Percentiles rank a stretch among this genome's conserved stretches.
Evolutionary conservation across 257 asterid genomes (phyloP).

Genomic region (Solanum microdontum): DNA sequence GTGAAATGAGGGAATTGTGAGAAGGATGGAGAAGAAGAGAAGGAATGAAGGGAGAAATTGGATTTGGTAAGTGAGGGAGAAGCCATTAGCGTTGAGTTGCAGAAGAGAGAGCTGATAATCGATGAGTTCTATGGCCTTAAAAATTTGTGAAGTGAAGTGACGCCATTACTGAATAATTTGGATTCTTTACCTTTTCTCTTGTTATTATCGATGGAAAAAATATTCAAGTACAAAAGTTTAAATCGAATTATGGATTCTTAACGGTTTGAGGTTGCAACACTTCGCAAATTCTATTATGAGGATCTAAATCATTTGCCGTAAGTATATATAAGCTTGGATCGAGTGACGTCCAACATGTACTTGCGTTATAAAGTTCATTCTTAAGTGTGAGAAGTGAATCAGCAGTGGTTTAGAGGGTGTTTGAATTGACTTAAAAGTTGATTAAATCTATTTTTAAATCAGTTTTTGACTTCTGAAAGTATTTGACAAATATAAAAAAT

Average conservation of each 20-base stretch:
- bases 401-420: neutral
- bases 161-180: neutral
- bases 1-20: conserved; percentile 11
- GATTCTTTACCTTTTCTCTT: neutral
- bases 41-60: neutral
- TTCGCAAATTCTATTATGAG: fast-evolving
- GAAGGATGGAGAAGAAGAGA: neutral
- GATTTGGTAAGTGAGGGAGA: neutral
- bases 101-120: neutral
- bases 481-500: too few relatives aligned
- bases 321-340: too few relatives aligned
- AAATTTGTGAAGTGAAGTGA: neutral
- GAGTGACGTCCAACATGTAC: neutral
- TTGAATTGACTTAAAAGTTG: too few relatives aligned
- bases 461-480: too few relatives aligned
- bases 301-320: neutral
- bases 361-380: too few relatives aligned
- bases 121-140: neutral
- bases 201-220: neutral
- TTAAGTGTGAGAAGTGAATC: neutral
- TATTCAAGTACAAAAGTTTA: neutral
- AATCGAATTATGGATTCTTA: neutral
- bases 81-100: neutral
- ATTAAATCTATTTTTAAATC: too few relatives aligned
- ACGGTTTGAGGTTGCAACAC: neutral